Base-by-base conservation (phyloP, 805 yeast species). In the Debaryomyces hansenii region DNA sequence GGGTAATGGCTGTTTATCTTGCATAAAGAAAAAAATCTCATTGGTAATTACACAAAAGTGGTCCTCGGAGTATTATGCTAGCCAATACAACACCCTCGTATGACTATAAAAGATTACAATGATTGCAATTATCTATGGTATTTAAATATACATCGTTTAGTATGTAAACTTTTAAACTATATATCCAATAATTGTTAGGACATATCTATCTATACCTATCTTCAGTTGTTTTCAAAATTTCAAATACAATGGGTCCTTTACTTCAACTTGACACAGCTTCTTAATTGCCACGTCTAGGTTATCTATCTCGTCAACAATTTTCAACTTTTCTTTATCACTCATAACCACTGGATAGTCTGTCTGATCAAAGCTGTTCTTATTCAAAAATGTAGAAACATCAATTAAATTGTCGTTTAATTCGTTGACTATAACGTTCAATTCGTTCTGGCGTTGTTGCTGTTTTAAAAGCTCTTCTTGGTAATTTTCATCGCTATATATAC, bases 361-460 rank as follows among this genome's bases (percentile, higher is more conserved):
- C 31, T 49, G 58, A 9, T 55, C 63, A 20, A 36, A 41, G 18
- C 42, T 45, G 20, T 40, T 50, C 20, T 47, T 46, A 34, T 52
- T 54, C 29, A 67, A 52, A 39, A 69, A 69, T 10, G 70, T 58
- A 10, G 71, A 60, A 6, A 68, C 71, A 45, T 69, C 74, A 14
- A 69, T 69, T 35, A 69, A 58, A 31, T 66, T 63, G 20, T 69
- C 72, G 24, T 55, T 52, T 20, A 64, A 51, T n/a, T 75, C 80
- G 50, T 71, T 71, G 40, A 77, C 82, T 12, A 77, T 76, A 20
- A 59, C 57, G 45, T 71, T 72, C 37, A 77, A 60, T 50, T 77
- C 80, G 39, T 69, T 73, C 49, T 77, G 80, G 50, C 82, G 60
- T 44, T 66, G 67, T 44, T 69, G 74, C 52, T 70, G 74, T 49